Base-by-base conservation (phyloP, 257 asterid species). In the Apocynum venetum region DNA sequence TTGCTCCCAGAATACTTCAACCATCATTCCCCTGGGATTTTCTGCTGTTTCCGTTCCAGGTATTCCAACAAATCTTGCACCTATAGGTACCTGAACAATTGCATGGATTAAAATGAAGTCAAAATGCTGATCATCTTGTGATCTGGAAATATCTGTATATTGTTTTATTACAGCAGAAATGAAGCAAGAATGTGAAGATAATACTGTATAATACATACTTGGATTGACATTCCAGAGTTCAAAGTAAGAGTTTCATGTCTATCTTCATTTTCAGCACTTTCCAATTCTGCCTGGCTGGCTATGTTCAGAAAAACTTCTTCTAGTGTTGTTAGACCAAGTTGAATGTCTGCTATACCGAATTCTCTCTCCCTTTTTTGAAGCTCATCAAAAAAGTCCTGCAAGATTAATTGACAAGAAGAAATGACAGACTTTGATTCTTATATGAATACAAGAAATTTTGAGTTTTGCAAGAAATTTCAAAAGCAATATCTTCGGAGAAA, bases 301-400 rank as follows among this genome's bases (percentile, higher is more conserved):
- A 93, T 93, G 81, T 92, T 93, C 40, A 92, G 85, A 77, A 93
- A 93, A 52, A 93, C 98, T 87, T 93, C 97, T 89, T 93, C 98
- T 4, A 93, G 90, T 46, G 98, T 92, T 59, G 98, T 86, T 46
- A 93, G 96, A 47, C 98, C 96, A 20, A 93, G 92, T 82, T 93
- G 98, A 86, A 93, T 88, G 82, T 93, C 98, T 36, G 96, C 25
- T 83, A 93, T 93, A 11, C 91, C 89, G 44, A 89, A 92, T 80
- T 89, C 97, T 72, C 77, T 69, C 72, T 86, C 93, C 81, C 88
- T 86, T 63, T 88, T 89, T 84, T 93, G 95, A 68, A 93, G 94
- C 86, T 90, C 97, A 7, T 82, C 83, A 53, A 93, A 93, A 77
- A 93, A 93, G 51, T 85, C 80, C 97, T 92, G 91, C 15, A 70